Conservation (phyloP, 2,329 filamentous ascomycete species). For the Penicillium sp. region DNA sequence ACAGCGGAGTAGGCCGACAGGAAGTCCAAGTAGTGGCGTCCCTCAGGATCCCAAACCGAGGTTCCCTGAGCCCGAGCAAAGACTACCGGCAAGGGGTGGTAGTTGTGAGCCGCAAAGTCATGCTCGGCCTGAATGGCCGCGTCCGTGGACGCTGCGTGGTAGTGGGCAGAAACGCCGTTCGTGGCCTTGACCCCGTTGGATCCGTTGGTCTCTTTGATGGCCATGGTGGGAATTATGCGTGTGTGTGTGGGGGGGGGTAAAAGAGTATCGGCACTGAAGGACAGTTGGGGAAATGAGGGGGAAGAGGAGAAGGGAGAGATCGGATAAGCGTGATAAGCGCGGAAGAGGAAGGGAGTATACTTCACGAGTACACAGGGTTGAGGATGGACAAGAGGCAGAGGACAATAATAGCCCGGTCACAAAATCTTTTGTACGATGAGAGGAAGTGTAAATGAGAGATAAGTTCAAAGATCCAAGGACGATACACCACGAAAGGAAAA, state of each 20-base stretch:
- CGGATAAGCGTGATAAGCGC: background rate
- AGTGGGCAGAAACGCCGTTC: constrained; percentile 37
- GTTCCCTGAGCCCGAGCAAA: constrained; percentile 80
- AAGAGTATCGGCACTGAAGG: background rate
- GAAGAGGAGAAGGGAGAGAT: background rate
- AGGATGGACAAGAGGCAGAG: no score
- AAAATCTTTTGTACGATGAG: background rate
- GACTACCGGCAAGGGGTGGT: constrained; percentile 92
- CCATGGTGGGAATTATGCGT: constrained; percentile 15
- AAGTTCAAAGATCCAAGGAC: background rate
- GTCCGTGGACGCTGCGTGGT: constrained; percentile 72
- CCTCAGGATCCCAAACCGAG: constrained; percentile 95
- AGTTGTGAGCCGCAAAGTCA: constrained; percentile 92
- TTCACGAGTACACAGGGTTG: background rate
- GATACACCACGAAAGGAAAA: no score
- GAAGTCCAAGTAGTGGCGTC: constrained; percentile 92
- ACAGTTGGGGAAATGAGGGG: constrained; percentile 16
- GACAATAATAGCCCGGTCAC: background rate
- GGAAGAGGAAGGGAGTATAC: background rate
- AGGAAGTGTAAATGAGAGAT: constrained; percentile 4
- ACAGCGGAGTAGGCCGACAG: constrained; percentile 96
- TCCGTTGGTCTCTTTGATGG: constrained; percentile 37
- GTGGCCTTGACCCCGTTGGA: constrained; percentile 32
- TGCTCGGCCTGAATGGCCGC: constrained; percentile 75
- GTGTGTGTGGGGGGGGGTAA: no score